Percentiles rank a stretch among this genome's conserved stretches.
These are phyloP conservation scores for Podaxis carcinomalis DNA, from an alignment of 768 basidiomycete species.

Conservation along the genomic window DNA sequence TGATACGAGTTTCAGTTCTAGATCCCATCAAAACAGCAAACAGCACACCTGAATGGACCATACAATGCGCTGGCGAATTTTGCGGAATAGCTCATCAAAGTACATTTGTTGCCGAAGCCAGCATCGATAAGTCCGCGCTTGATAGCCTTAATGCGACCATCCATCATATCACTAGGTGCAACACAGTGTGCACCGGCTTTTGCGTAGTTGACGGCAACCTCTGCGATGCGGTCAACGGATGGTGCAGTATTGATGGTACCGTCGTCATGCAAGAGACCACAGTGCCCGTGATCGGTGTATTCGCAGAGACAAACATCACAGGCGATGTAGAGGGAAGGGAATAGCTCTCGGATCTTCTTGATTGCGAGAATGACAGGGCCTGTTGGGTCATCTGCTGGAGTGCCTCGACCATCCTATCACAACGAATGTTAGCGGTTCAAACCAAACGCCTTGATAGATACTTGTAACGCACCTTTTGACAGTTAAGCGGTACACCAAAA, in stretches of 20 bases:
- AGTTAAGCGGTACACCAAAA: slow-evolving; percentile 87
- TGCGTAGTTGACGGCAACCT: slow-evolving; percentile 92
- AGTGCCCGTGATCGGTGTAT: slow-evolving; percentile 98
- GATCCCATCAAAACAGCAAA: background rate
- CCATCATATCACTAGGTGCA: slow-evolving; percentile 99
- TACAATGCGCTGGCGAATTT: slow-evolving; percentile 96
- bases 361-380: slow-evolving; percentile 97
- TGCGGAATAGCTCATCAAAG: slow-evolving; percentile 95
- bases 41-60: slow-evolving; percentile 85
- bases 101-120: slow-evolving; percentile 83
- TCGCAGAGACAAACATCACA: slow-evolving; percentile 99
- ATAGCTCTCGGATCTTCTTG: slow-evolving; percentile 67
- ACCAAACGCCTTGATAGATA: background rate
- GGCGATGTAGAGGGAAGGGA: slow-evolving; percentile 84
- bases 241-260: slow-evolving; percentile 74
- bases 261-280: slow-evolving; percentile 73
- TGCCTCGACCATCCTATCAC: slow-evolving; percentile 73
- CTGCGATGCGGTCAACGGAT: slow-evolving; percentile 83
- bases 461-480: slow-evolving; percentile 57
- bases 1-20: background rate
- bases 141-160: slow-evolving; percentile 87
- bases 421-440: background rate
- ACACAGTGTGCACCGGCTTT: slow-evolving; percentile 96
- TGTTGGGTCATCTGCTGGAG: slow-evolving; percentile 82
- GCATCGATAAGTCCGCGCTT: slow-evolving; percentile 81